Evolutionary conservation across 495 filamentous ascomycete species (phyloP), one percentile per base, ranked within the genome.

Genomic region (Hamigera avellanea): DNA sequence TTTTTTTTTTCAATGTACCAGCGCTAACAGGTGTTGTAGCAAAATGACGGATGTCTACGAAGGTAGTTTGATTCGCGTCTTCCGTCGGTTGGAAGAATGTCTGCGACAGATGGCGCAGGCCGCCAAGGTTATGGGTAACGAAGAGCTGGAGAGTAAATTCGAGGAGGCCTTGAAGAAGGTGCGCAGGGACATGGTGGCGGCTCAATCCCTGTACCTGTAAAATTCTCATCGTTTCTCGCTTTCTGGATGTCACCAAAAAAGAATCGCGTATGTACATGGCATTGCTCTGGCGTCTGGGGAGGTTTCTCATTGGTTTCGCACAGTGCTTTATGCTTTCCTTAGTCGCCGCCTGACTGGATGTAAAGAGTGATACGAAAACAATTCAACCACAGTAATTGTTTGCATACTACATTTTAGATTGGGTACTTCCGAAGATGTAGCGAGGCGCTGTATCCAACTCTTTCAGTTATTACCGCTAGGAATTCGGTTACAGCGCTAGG

Each of bases 11-110:
- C 56, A 32, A 54, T 38, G 5, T 5, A 6, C 5, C 14, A 12
- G 4, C 14, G 27, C n/a, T 13, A 30, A 30, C 14, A 15, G n/a
- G 19, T 18, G 27, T 9, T 35, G 27, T 35, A 93, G 87, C 59
- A 88, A 88, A 80, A 95, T 95, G 89, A 94, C 91, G 19, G 88
- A 95, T 54, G 83, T 89, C 26, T 98, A 95, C 57, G 91, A 98
- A 56, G 91, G 91, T 31, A 93, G 81, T 39, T 67, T 98, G 44
- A 96, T 98, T 50, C 84, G 91, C 21, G 76, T 95, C 33, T 96
- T 98, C 74, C 79, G 91, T 33, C 81, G 93, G 14, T 64, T 98
- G 25, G 93, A 98, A 60, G 91, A 98, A 63, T 72, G 94, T 35
- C 66, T 98, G n/a, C 73, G 93, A 44, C 91, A 98, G 59, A 94